phyloP scores from a whole-genome alignment of 139 green algal species.

The Chlorella vulgaris region DNA sequence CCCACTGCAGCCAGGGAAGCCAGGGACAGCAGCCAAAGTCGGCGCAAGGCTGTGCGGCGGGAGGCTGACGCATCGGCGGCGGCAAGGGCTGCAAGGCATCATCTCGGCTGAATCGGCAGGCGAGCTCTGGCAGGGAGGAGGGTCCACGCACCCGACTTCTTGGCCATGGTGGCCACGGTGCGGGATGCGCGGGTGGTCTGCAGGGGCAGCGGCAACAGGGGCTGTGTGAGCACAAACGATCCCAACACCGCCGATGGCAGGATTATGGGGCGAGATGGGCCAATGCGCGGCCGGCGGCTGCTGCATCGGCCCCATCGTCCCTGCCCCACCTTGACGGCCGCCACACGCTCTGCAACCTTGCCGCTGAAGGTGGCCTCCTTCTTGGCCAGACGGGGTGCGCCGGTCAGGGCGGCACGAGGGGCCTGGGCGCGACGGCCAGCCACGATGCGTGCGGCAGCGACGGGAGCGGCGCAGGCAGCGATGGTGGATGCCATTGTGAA shows the following conservation, averaged over 20 bases:
- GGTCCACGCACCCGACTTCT: constrained; percentile 37
- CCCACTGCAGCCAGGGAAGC: constrained; percentile 34
- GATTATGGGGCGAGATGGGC: neutral
- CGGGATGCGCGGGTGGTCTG: neutral
- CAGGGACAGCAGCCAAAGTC: neutral
- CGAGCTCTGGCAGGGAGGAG: neutral
- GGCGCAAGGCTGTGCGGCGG: neutral
- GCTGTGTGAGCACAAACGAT: neutral
- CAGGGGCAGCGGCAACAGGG: neutral
- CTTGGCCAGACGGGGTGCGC: constrained; percentile 10
- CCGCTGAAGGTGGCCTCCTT: constrained; percentile 26
- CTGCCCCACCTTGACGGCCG: constrained; percentile 23
- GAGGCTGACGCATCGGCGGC: neutral
- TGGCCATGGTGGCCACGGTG: constrained; percentile 48
- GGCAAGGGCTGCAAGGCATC: neutral
- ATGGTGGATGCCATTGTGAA: constrained; percentile 27
- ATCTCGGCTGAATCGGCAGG: too few species aligned
- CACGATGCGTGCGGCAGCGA: neutral
- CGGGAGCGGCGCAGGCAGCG: constrained; percentile 6
- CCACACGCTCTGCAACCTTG: constrained; percentile 22
- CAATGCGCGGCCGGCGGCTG: neutral
- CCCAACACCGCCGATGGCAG: neutral
- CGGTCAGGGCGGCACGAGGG: neutral
- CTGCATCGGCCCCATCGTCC: constrained; percentile 1
- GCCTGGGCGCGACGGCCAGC: neutral